Evolutionary conservation across 441 rosid genomes (phyloP).

Genomic region (Melastoma candidum): DNA sequence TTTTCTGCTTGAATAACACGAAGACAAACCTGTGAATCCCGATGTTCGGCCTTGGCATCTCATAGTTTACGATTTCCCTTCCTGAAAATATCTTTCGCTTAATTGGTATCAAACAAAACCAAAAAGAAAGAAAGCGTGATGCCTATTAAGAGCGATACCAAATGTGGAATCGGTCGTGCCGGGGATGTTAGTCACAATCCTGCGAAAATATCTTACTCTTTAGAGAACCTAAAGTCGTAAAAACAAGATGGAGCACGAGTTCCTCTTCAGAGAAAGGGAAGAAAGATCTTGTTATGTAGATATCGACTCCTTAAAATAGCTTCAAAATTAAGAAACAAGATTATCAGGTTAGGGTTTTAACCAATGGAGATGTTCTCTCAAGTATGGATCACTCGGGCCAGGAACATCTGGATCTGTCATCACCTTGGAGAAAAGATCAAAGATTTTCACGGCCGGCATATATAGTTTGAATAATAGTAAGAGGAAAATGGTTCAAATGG

Average conservation of each 20-base stretch:
- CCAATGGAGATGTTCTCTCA: constrained; percentile 68
- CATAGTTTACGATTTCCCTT: constrained; percentile 60
- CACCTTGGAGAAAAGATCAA: constrained; percentile 22
- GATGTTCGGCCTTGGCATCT: constrained; percentile 61
- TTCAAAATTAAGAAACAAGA: too few species aligned
- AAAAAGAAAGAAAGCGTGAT: background rate
- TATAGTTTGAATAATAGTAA: too few species aligned
- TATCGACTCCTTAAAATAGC: too few species aligned
- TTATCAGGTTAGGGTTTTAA: constrained; percentile 9
- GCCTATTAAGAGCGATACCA: constrained; percentile 24
- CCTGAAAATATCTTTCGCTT: constrained; percentile 20
- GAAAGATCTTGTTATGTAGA: too few species aligned
- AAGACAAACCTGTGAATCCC: constrained; percentile 77
- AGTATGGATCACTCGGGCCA: constrained; percentile 65
- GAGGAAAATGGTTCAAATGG: too few species aligned
- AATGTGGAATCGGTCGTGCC: constrained; percentile 73
- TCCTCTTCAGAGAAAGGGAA: too few species aligned
- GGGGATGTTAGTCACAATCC: constrained; percentile 70
- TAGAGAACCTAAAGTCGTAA: too few species aligned
- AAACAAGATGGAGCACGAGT: too few species aligned
- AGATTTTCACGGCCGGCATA: background rate
- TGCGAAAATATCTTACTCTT: constrained; percentile 16
- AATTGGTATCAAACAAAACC: background rate
- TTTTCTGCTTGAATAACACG: constrained; percentile 51
- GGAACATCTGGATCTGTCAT: constrained; percentile 76